Base-by-base conservation (phyloP, 352 stramenopile species). In the Globisporangium cystogenes region DNA sequence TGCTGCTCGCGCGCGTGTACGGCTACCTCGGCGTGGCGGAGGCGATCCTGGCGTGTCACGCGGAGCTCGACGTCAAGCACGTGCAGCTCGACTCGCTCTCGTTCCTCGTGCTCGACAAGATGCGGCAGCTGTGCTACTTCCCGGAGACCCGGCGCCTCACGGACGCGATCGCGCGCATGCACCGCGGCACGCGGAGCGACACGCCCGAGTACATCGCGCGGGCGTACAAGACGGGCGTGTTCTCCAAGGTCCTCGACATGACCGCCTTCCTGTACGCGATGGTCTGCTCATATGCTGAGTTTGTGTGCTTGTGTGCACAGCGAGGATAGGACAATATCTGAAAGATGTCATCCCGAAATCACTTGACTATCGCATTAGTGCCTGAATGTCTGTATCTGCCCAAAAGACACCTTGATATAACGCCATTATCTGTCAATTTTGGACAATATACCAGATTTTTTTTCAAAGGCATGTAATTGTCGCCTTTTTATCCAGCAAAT, bases 221-320 rank as follows among this genome's bases (percentile, higher is more conserved):
- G 24, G 68, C 84, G 16, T 94, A 94, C 59, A 79, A 77, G 31
- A 67, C 87, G n/a, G 84, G 84, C 31, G 81, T 93, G 11, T 91
- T 87, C 67, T 90, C 81, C 45, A 92, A 92, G 52, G 84, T 90
- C 26, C 42, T 87, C 1, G 84, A 94, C 53, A 91, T 94, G 82
- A 90, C 81, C 24, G 61, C 53, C 16, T 94, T 94, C 41, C 29
- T 91, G 45, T 66, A 87, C 42, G 68, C 82, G 51, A 72, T n/a
- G n/a, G n/a, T n/a, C n/a, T n/a, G n/a, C n/a, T n/a, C n/a, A n/a
- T n/a, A n/a, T n/a, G n/a, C n/a, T n/a, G n/a, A n/a, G n/a, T n/a
- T n/a, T n/a, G n/a, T n/a, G n/a, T n/a, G n/a, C n/a, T n/a, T n/a
- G n/a, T n/a, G n/a, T n/a, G n/a, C n/a, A n/a, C n/a, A n/a, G n/a